phyloP scores from a whole-genome alignment of 352 stramenopile genomes.

The Pythium phragmiticola region DNA sequence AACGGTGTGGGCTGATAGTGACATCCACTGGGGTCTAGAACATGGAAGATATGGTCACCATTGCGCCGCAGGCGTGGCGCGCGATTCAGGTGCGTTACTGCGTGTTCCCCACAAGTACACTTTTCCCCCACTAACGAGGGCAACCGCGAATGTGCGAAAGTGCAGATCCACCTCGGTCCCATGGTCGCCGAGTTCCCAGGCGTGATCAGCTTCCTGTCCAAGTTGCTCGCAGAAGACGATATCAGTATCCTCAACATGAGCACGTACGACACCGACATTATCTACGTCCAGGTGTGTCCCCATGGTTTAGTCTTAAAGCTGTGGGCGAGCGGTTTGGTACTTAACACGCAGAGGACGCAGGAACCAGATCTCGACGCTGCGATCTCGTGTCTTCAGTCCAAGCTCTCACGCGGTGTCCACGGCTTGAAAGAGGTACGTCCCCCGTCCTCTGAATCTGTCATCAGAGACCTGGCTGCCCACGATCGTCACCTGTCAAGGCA shows the following conservation, averaged over 20 bases:
- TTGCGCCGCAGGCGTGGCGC: conserved; percentile 74
- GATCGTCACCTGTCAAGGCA: conserved; percentile 4
- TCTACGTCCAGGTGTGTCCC: conserved; percentile 64
- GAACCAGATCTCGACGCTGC: conserved; percentile 62
- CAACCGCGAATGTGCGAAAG: neutral
- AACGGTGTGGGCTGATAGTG: too few relatives aligned
- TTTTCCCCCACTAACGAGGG: neutral
- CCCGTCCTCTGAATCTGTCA: neutral
- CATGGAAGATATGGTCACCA: conserved; percentile 61
- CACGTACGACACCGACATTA: conserved; percentile 88
- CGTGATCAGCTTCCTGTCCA: conserved; percentile 76
- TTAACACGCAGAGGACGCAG: conserved; percentile 11
- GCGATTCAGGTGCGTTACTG: conserved; percentile 61
- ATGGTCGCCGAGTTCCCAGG: conserved; percentile 87
- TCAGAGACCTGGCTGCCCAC: neutral
- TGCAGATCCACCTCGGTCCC: conserved; percentile 78
- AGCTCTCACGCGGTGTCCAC: conserved; percentile 74
- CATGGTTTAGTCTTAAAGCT: neutral
- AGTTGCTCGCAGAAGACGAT: conserved; percentile 72
- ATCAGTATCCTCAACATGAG: conserved; percentile 92
- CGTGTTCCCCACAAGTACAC: neutral
- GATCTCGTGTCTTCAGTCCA: conserved; percentile 71
- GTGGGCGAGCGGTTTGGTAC: neutral
- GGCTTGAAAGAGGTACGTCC: conserved; percentile 70
- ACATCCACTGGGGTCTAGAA: conserved; percentile 30